Evolutionary conservation across 805 yeast genomes (phyloP).

Genomic region (Saccharomycopsis oosterbeekiorum): DNA sequence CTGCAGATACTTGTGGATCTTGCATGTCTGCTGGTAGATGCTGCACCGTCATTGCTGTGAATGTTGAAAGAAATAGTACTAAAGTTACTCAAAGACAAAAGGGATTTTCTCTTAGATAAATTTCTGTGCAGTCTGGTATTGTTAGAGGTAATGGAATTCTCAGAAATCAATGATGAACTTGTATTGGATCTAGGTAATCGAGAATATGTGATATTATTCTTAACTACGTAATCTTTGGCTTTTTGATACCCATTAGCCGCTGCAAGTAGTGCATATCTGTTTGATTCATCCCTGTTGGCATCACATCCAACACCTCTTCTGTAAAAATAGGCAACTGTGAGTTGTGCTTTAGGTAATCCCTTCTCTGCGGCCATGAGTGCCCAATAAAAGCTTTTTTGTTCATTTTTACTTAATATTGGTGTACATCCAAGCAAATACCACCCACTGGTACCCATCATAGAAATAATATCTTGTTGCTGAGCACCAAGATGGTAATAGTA

Average conservation of each 20-base stretch:
- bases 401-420: conserved; percentile 33
- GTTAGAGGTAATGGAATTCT: not conserved
- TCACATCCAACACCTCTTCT: conserved; percentile 84
- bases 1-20: not conserved
- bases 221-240: conserved; percentile 27
- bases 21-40: not conserved
- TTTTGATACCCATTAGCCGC: conserved; percentile 47
- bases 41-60: not conserved
- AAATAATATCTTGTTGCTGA: conserved; percentile 69
- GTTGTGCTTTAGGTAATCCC: conserved; percentile 77
- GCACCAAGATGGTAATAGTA: conserved; percentile 92
- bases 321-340: conserved; percentile 69
- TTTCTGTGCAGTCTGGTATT: not conserved
- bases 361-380: conserved; percentile 74
- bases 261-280: conserved; percentile 66
- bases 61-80: not conserved
- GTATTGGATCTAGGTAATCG: not conserved
- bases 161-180: not conserved
- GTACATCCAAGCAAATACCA: conserved; percentile 92
- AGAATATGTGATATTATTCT: not conserved
- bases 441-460: conserved; percentile 90
- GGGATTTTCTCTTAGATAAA: not conserved
- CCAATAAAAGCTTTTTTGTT: conserved; percentile 87
- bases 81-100: conserved; percentile 2
- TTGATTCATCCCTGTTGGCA: conserved; percentile 43